Evolutionary conservation across 2,329 filamentous ascomycete genomes (phyloP).

Genomic region (Didymella segeticola): DNA sequence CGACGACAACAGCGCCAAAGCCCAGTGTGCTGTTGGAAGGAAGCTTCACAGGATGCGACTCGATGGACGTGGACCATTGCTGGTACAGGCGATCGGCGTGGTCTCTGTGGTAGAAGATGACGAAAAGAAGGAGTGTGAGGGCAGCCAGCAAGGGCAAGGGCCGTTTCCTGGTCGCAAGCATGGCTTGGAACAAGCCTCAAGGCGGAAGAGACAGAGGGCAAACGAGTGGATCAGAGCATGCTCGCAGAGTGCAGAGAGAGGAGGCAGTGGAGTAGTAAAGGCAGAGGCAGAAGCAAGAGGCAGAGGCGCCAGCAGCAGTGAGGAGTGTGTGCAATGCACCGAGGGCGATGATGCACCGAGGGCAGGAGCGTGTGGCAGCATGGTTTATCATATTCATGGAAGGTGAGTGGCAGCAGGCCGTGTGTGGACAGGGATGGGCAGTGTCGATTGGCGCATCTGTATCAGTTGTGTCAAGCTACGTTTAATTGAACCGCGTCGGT

Average conservation of each 20-base stretch:
- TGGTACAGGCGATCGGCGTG: slow-evolving; percentile 38
- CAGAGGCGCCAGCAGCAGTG: slow-evolving; percentile 4
- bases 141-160: slow-evolving; percentile 39
- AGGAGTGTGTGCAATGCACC: neutral
- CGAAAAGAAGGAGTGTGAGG: slow-evolving; percentile 33
- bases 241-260: slow-evolving; percentile 13
- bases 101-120: slow-evolving; percentile 38
- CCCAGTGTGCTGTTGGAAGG: slow-evolving; percentile 47
- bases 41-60: slow-evolving; percentile 31
- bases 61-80: slow-evolving; percentile 37
- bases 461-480: slow-evolving; percentile 28
- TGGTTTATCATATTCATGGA: slow-evolving; percentile 24
- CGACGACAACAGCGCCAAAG: slow-evolving; percentile 52
- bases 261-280: no score
- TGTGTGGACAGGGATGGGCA: slow-evolving; percentile 22
- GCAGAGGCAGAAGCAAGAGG: no score
- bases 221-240: slow-evolving; percentile 33
- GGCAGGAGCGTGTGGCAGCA: slow-evolving; percentile 10
- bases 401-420: slow-evolving; percentile 22
- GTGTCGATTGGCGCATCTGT: slow-evolving; percentile 26
- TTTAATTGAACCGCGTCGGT: slow-evolving; percentile 14
- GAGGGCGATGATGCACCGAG: neutral
- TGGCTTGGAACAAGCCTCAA: slow-evolving; percentile 26
- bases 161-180: slow-evolving; percentile 44
- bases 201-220: slow-evolving; percentile 15